Percentiles rank a stretch among this genome's conserved stretches.
Evolutionary conservation across 257 asterid species (phyloP).

Genomic region (Solanum arcanum): DNA sequence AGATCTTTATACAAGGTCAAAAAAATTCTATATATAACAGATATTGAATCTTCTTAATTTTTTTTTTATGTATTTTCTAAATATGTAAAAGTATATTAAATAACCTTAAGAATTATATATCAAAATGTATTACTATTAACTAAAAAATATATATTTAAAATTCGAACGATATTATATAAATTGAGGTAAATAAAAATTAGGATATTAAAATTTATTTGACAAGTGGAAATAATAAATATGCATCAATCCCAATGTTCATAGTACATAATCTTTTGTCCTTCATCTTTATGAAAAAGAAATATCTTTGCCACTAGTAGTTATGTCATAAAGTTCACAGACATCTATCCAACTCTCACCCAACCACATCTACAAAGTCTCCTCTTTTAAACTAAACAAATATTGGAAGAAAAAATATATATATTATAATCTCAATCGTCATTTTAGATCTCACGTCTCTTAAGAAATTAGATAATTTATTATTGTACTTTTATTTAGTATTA

Average conservation of each 20-base stretch:
- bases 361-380: background rate
- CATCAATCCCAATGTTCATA: background rate
- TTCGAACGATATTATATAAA: no score
- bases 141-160: no score
- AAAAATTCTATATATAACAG: no score
- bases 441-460: background rate
- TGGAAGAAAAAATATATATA: background rate
- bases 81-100: no score
- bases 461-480: no score
- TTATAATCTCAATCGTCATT: background rate
- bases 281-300: background rate
- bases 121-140: no score
- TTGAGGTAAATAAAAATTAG: background rate
- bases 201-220: background rate
- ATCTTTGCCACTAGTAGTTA: background rate
- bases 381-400: background rate
- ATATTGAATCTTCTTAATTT: no score
- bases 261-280: background rate
- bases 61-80: no score
- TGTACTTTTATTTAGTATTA: no score
- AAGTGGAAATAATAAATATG: background rate
- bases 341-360: constrained; percentile 1
- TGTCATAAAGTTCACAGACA: background rate
- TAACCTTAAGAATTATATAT: background rate
- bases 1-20: background rate